A percentile compares a stretch with the other conserved stretches of the same genome.
Evolutionary conservation across 257 asterid genomes (phyloP).

Genomic region (Solanum bulbocastanum): DNA sequence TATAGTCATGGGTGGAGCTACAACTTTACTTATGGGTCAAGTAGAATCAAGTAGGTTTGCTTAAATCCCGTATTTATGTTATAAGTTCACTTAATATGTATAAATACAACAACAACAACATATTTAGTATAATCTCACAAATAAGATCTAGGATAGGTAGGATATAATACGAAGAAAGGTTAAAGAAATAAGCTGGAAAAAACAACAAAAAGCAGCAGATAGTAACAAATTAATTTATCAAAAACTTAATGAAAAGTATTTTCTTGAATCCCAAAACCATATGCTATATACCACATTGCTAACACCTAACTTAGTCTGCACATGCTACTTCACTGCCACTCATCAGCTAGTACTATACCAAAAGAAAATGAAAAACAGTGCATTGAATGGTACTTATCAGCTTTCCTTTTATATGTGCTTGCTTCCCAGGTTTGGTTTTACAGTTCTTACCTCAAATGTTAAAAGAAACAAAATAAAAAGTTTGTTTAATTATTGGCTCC

Average conservation of each 20-base stretch:
- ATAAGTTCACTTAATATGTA: neutral
- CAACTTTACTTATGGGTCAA: neutral
- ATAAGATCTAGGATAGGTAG: too few relatives aligned
- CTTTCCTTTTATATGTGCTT: conserved; percentile 19
- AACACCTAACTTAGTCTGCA: conserved; percentile 16
- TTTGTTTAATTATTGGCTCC: conserved; percentile 19
- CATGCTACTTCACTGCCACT: neutral
- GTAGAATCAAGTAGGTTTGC: neutral
- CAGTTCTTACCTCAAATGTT: conserved; percentile 1
- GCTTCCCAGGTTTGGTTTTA: conserved; percentile 17
- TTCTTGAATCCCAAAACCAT: neutral
- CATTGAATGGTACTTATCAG: conserved; percentile 17
- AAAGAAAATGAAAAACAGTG: conserved; percentile 5
- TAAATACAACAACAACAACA: neutral
- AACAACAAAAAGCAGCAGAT: neutral
- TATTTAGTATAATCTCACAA: neutral
- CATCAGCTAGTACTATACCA: conserved; percentile 7
- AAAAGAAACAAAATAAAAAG: neutral
- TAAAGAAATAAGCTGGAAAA: neutral
- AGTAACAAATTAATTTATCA: neutral
- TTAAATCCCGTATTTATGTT: neutral
- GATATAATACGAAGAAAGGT: neutral
- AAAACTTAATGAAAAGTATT: neutral
- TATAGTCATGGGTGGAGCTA: neutral
- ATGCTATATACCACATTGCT: neutral